These are phyloP conservation scores for Jacaranda copaia DNA, from an alignment of 257 asterid species.

Conservation along the genomic window DNA sequence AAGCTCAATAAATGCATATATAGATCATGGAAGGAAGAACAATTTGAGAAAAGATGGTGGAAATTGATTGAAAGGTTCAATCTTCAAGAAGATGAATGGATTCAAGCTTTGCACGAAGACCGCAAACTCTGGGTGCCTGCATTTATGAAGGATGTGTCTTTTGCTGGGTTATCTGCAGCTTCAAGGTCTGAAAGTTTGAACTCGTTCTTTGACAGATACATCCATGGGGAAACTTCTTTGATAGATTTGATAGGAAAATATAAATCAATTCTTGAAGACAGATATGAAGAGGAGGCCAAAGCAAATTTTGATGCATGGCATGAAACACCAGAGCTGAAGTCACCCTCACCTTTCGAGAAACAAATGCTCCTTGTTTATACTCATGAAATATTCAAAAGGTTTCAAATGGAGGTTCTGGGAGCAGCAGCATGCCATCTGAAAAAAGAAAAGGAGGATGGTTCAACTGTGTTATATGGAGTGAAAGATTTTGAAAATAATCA, in stretches of 20 bases:
- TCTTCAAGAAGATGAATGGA: slow-evolving; percentile 79
- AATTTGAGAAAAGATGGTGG: slow-evolving; percentile 86
- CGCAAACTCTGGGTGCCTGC: slow-evolving; percentile 88
- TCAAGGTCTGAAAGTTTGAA: slow-evolving; percentile 75
- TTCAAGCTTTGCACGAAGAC: slow-evolving; percentile 68
- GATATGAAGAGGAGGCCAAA: slow-evolving; percentile 90
- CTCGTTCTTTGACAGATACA: slow-evolving; percentile 76
- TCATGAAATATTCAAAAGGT: slow-evolving; percentile 83
- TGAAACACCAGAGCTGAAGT: slow-evolving; percentile 83
- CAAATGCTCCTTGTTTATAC: slow-evolving; percentile 78
- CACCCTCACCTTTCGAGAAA: slow-evolving; percentile 96
- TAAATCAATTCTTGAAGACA: slow-evolving; percentile 68
- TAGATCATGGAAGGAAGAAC: slow-evolving; percentile 74
- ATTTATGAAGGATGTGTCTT: slow-evolving; percentile 69
- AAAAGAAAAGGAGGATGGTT: slow-evolving; percentile 70
- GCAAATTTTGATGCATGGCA: slow-evolving; percentile 96
- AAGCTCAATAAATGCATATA: slow-evolving; percentile 78
- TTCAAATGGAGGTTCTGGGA: slow-evolving; percentile 88
- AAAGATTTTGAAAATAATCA: slow-evolving; percentile 74
- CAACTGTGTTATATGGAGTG: slow-evolving; percentile 57
- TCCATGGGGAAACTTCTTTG: slow-evolving; percentile 67
- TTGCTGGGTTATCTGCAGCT: slow-evolving; percentile 70
- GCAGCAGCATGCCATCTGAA: slow-evolving; percentile 95
- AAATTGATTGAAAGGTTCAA: slow-evolving; percentile 72
- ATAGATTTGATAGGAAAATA: slow-evolving; percentile 68